Evolutionary conservation across 202 grass and related monocot genomes (phyloP).

Genomic region (Schoenoplectus triqueter): DNA sequence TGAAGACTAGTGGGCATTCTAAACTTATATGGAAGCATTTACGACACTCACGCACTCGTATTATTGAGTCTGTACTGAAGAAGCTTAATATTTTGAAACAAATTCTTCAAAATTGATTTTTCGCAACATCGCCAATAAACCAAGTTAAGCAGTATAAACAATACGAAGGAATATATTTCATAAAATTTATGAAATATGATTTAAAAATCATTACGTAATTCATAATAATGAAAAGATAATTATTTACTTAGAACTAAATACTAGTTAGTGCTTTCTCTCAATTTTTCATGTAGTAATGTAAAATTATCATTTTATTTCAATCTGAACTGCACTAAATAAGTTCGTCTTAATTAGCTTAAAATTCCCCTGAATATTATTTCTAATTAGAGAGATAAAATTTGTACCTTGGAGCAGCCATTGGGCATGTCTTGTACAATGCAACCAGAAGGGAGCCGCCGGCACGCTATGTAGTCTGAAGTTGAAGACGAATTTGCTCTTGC

Average conservation of each 20-base stretch:
- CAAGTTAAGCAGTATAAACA: neutral
- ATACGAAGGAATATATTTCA: too few relatives aligned
- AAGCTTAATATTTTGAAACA: too few relatives aligned
- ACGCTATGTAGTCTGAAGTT: constrained; percentile 56
- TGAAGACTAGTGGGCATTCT: neutral
- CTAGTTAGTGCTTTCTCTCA: neutral
- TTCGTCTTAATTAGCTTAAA: too few relatives aligned
- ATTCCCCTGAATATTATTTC: neutral
- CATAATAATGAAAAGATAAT: neutral
- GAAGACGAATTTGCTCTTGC: constrained; percentile 48
- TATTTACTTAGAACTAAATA: neutral
- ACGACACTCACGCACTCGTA: neutral
- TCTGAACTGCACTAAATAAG: neutral
- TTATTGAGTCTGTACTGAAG: neutral
- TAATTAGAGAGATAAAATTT: constrained; percentile 6
- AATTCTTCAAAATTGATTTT: too few relatives aligned
- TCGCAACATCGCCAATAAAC: too few relatives aligned
- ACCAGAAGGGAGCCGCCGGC: constrained; percentile 78
- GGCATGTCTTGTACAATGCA: constrained; percentile 90
- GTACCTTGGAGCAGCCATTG: constrained; percentile 91
- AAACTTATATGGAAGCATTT: too few relatives aligned
- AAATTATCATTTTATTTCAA: neutral
- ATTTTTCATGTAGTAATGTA: neutral
- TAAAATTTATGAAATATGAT: too few relatives aligned
- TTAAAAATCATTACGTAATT: neutral